Percentiles rank a stretch among this genome's conserved stretches.
These are phyloP conservation scores for Plasmopara muralis DNA, from an alignment of 352 stramenopile genomes.

Conservation along the genomic window DNA sequence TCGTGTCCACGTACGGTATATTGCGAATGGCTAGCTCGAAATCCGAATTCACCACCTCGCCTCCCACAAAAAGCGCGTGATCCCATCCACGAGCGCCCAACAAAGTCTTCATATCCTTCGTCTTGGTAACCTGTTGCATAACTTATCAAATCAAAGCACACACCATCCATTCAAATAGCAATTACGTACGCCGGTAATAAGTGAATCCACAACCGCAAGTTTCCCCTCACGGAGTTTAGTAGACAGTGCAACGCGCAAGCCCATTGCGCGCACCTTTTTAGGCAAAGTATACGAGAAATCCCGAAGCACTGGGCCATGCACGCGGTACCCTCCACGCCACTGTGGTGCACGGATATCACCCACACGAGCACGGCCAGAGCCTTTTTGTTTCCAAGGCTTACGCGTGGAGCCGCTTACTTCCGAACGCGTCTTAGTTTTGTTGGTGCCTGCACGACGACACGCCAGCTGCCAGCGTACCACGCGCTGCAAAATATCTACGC, in stretches of 20 bases:
- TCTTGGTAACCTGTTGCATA: conserved; percentile 59
- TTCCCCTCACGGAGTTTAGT: conserved; percentile 86
- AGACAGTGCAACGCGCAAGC: conserved; percentile 75
- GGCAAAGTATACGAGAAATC: conserved; percentile 84
- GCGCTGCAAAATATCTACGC: conserved; percentile 83
- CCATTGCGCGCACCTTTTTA: conserved; percentile 86
- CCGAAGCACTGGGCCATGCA: conserved; percentile 78
- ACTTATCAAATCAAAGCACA: neutral
- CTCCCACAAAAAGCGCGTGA: conserved; percentile 80
- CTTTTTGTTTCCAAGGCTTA: conserved; percentile 88
- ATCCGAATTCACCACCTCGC: conserved; percentile 63
- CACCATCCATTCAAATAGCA: neutral
- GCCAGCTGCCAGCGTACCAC: conserved; percentile 86
- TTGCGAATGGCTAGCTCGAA: conserved; percentile 81
- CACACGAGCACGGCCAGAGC: conserved; percentile 77
- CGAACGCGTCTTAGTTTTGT: conserved; percentile 86
- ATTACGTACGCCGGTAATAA: conserved; percentile 60
- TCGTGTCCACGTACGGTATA: conserved; percentile 76
- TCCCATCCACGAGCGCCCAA: conserved; percentile 74
- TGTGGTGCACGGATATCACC: conserved; percentile 80
- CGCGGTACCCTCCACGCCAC: conserved; percentile 79
- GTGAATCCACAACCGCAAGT: conserved; percentile 70
- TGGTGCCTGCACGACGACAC: conserved; percentile 73
- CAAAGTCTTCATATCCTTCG: conserved; percentile 83
- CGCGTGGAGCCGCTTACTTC: conserved; percentile 83